A percentile compares a stretch with the other conserved stretches of the same genome.
phyloP scores from a whole-genome alignment of 495 filamentous ascomycete genomes.

The Penicillium longicatenatum region DNA sequence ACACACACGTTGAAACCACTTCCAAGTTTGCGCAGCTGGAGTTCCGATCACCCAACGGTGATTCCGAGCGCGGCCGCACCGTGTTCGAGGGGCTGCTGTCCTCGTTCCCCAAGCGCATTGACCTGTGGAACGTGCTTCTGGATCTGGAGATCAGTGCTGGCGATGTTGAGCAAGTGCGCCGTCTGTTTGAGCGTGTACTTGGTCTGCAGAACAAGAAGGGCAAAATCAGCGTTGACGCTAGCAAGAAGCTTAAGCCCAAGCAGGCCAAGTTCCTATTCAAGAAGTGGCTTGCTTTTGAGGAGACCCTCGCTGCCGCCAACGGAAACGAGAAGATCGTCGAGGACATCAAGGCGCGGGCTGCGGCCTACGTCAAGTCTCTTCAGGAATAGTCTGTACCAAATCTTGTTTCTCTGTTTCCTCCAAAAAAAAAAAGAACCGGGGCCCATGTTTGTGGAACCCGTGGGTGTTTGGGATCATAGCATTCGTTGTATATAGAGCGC shows the following conservation, averaged over 20 bases:
- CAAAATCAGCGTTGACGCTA: constrained; percentile 30
- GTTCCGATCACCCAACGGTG: constrained; percentile 80
- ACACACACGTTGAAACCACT: constrained; percentile 75
- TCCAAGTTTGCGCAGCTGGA: constrained; percentile 88
- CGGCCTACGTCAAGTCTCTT: constrained; percentile 63
- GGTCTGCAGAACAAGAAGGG: constrained; percentile 59
- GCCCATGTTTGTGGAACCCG: constrained; percentile 17
- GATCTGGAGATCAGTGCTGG: constrained; percentile 78
- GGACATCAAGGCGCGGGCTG: constrained; percentile 71
- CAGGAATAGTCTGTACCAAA: constrained; percentile 32
- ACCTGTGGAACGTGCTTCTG: constrained; percentile 89
- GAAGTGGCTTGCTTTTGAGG: constrained; percentile 81
- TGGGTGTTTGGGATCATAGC: constrained; percentile 33
- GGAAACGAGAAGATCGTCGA: constrained; percentile 72
- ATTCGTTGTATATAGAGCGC: constrained; percentile 37
- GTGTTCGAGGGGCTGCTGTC: constrained; percentile 87
- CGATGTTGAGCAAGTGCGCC: constrained; percentile 65
- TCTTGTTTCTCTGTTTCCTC: constrained; percentile 4
- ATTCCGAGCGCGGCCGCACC: constrained; percentile 88
- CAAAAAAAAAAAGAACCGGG: constrained; percentile 24
- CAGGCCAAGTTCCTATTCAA: constrained; percentile 81
- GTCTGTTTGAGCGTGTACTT: constrained; percentile 78
- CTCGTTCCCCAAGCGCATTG: constrained; percentile 83
- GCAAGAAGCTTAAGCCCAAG: constrained; percentile 62
- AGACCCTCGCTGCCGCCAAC: constrained; percentile 51